Conservation (phyloP, 345 rosid genomes). For the Lumnitzera littorea region DNA sequence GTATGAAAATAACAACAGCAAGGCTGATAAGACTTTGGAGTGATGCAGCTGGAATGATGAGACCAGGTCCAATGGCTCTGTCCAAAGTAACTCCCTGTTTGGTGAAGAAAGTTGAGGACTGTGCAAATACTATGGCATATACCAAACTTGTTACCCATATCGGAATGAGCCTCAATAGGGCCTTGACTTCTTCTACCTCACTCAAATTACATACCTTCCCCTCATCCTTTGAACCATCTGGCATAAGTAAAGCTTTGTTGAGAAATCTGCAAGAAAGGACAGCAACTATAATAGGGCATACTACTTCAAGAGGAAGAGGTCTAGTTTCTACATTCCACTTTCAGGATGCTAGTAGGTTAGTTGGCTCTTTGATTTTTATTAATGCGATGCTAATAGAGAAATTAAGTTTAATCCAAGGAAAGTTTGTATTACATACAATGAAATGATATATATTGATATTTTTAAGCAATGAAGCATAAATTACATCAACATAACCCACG, state of each 20-base stretch:
- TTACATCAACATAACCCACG: too few species aligned
- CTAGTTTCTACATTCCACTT: too few species aligned
- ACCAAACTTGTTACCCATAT: slow-evolving; percentile 48
- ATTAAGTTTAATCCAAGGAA: too few species aligned
- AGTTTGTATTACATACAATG: too few species aligned
- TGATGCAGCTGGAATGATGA: slow-evolving; percentile 39
- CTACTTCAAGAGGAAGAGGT: neutral
- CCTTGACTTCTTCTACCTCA: slow-evolving; percentile 58
- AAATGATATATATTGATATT: too few species aligned
- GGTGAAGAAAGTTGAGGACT: slow-evolving; percentile 49
- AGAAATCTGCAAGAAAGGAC: slow-evolving; percentile 28
- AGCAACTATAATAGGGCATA: neutral
- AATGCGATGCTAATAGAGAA: too few species aligned
- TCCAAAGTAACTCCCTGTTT: slow-evolving; percentile 65
- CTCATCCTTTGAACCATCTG: slow-evolving; percentile 22
- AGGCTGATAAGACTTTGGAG: slow-evolving; percentile 40
- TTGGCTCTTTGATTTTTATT: too few species aligned
- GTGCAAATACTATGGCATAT: slow-evolving; percentile 45
- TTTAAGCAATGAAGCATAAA: too few species aligned
- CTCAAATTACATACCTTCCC: slow-evolving; percentile 23
- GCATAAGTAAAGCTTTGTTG: slow-evolving; percentile 37
- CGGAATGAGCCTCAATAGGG: slow-evolving; percentile 44
- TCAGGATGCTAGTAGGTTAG: too few species aligned
- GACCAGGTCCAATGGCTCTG: slow-evolving; percentile 26
- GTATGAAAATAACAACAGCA: slow-evolving; percentile 30